A percentile compares a stretch with the other conserved stretches of the same genome.
Evolutionary conservation across 371 early-diverging fungal genomes (phyloP).

Genomic region (Globomyces sp.): DNA sequence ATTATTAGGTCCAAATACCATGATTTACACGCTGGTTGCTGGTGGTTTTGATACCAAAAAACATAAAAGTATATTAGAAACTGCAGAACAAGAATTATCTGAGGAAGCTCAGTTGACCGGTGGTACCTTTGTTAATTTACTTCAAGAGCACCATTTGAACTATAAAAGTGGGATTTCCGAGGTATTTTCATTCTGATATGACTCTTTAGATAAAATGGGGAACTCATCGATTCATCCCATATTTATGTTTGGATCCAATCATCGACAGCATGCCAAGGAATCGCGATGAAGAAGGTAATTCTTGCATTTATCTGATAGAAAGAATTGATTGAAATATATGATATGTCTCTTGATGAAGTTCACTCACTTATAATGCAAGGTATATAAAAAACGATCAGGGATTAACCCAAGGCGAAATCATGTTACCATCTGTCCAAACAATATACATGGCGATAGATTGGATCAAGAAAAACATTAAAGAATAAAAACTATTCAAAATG

Average conservation of each 20-base stretch:
- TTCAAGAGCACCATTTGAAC: constrained; percentile 45
- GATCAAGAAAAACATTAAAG: too few relatives aligned
- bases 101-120: constrained; percentile 62
- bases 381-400: too few relatives aligned
- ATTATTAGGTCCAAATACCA: constrained; percentile 32
- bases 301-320: not conserved
- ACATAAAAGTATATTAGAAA: constrained; percentile 51
- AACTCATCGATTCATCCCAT: constrained; percentile 61
- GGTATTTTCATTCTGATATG: too few relatives aligned
- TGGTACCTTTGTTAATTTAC: constrained; percentile 27
- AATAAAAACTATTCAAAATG: too few relatives aligned
- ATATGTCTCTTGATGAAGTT: constrained; percentile 30
- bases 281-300: constrained; percentile 59
- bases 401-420: too few relatives aligned
- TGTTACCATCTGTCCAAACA: too few relatives aligned
- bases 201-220: constrained; percentile 59
- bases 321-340: constrained; percentile 14
- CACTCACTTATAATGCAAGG: too few relatives aligned
- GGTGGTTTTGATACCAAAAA: constrained; percentile 60
- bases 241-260: constrained; percentile 56
- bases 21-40: constrained; percentile 53
- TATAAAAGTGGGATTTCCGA: too few relatives aligned
- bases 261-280: constrained; percentile 46
- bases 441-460: too few relatives aligned
- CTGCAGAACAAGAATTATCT: constrained; percentile 60